phyloP scores from a whole-genome alignment of 2,329 filamentous ascomycete genomes.

The Didymella exigua region DNA sequence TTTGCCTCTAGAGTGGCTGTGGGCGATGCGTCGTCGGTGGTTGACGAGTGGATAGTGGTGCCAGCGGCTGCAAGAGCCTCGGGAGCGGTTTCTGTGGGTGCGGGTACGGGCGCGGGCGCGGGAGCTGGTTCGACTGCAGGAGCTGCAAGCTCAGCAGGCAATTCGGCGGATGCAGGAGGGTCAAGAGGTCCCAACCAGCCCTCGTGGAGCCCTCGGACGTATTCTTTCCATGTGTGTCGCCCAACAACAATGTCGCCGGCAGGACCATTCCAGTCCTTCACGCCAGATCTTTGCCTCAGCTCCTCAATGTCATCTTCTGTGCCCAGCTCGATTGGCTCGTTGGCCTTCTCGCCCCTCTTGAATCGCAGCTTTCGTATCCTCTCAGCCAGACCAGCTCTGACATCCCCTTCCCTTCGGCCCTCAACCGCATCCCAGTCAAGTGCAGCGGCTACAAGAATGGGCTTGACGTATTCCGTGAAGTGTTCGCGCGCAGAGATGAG shows the following conservation, averaged over 20 bases:
- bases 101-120: conserved; percentile 10
- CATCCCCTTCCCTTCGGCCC: conserved; percentile 88
- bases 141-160: conserved; percentile 30
- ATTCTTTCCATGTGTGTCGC: conserved; percentile 96
- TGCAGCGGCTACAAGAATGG: conserved; percentile 84
- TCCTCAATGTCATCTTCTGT: conserved; percentile 66
- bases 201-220: conserved; percentile 89
- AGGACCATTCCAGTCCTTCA: conserved; percentile 73
- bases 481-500: conserved; percentile 87
- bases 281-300: conserved; percentile 68
- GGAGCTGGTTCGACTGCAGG: conserved; percentile 12
- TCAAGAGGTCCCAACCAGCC: conserved; percentile 91
- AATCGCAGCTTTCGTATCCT: conserved; percentile 72
- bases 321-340: conserved; percentile 53
- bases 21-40: conserved; percentile 46
- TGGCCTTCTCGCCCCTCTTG: conserved; percentile 61
- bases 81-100: conserved; percentile 18
- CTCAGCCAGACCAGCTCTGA: conserved; percentile 85
- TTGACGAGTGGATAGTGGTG: conserved; percentile 16
- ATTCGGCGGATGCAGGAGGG: conserved; percentile 53
- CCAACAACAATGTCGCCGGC: conserved; percentile 88
- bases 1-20: conserved; percentile 33
- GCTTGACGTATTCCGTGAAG: conserved; percentile 95
- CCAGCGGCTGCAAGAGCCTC: conserved; percentile 19
- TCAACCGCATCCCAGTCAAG: conserved; percentile 97